Conservation (phyloP, 768 basidiomycete genomes). For the Gymnopilus dilepis region DNA sequence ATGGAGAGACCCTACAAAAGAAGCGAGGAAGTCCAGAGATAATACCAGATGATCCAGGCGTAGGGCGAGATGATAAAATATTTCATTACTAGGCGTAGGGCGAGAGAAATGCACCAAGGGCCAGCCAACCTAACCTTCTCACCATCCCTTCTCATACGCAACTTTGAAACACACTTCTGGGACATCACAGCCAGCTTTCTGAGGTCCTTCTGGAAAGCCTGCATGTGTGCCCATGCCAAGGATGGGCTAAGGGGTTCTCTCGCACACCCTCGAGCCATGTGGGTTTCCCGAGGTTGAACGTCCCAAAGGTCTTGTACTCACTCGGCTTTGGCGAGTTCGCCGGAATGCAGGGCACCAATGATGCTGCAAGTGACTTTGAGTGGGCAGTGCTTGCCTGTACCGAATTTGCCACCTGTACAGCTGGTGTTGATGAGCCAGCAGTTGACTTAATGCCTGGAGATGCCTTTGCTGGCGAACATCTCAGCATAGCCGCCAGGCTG, state of each 20-base stretch:
- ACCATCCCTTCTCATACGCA: too few species aligned
- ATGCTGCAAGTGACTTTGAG: conserved; percentile 95
- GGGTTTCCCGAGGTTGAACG: conserved; percentile 87
- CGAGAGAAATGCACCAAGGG: too few species aligned
- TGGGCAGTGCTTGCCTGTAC: conserved; percentile 91
- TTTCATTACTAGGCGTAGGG: too few species aligned
- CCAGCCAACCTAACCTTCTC: conserved; percentile 87
- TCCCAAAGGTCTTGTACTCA: conserved; percentile 82
- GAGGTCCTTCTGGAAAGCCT: conserved; percentile 88
- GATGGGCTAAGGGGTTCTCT: conserved; percentile 88
- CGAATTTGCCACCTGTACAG: conserved; percentile 95
- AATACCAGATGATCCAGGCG: too few species aligned
- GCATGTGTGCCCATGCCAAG: conserved; percentile 87
- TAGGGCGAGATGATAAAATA: too few species aligned
- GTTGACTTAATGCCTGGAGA: conserved; percentile 86
- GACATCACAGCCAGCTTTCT: conserved; percentile 93
- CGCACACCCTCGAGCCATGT: conserved; percentile 82
- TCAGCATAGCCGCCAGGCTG: conserved; percentile 92
- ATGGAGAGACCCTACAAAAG: too few species aligned
- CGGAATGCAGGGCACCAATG: conserved; percentile 96
- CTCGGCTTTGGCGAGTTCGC: conserved; percentile 86
- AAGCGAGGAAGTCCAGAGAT: too few species aligned
- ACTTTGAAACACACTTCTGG: conserved; percentile 90
- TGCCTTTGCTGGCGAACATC: conserved; percentile 96
- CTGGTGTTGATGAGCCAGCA: conserved; percentile 99